Evolutionary conservation across 352 stramenopile genomes (phyloP).

Genomic region (Phytophthora pluvialis): DNA sequence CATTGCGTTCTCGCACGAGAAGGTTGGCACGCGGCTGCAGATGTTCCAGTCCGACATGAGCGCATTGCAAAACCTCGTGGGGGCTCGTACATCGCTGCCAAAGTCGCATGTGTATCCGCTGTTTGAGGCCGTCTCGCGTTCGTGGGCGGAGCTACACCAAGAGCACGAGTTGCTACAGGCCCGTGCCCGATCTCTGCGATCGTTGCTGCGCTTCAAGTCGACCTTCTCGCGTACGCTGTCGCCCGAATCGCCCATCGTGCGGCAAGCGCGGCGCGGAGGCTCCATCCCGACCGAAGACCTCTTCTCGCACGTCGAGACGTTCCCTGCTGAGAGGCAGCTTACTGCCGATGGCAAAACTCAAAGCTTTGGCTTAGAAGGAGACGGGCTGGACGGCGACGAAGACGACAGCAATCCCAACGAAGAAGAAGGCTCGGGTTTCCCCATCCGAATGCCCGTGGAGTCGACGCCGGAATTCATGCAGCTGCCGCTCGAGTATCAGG

Average conservation of each 20-base stretch:
- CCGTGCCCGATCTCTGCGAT: slow-evolving; percentile 68
- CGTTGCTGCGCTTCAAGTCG: slow-evolving; percentile 78
- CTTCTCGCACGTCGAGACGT: slow-evolving; percentile 72
- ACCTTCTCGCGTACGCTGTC: slow-evolving; percentile 68
- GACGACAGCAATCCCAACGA: slow-evolving; percentile 46
- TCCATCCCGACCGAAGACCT: slow-evolving; percentile 73
- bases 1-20: slow-evolving; percentile 81
- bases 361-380: slow-evolving; percentile 20
- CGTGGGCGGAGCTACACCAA: slow-evolving; percentile 83
- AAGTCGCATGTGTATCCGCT: slow-evolving; percentile 96
- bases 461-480: slow-evolving; percentile 95
- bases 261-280: slow-evolving; percentile 55
- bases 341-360: slow-evolving; percentile 20
- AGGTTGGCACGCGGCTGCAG: slow-evolving; percentile 74
- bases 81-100: slow-evolving; percentile 84
- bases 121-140: slow-evolving; percentile 89
- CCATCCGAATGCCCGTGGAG: slow-evolving; percentile 90
- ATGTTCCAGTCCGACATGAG: slow-evolving; percentile 75
- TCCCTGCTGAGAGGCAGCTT: slow-evolving; percentile 51
- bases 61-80: slow-evolving; percentile 85
- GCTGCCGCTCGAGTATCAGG: slow-evolving; percentile 93
- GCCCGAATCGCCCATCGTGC: slow-evolving; percentile 62
- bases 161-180: slow-evolving; percentile 78
- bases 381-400: slow-evolving; percentile 40
- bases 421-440: slow-evolving; percentile 52